phyloP scores from a whole-genome alignment of 306 rosid species.

The Casuarina glauca region DNA sequence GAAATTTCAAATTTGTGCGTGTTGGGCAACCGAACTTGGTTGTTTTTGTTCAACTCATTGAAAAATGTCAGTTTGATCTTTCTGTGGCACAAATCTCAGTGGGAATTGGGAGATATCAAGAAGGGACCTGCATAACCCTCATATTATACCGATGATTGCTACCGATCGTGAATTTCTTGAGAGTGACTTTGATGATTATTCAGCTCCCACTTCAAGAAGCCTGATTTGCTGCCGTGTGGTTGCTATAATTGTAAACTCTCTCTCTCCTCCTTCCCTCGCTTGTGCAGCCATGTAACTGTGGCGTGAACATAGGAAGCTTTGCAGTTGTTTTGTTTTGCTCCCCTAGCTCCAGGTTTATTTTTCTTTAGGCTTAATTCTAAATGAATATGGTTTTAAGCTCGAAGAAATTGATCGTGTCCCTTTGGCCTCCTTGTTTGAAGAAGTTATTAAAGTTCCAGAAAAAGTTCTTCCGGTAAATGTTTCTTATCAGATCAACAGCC shows the following conservation, averaged over 20 bases:
- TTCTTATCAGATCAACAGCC: neutral
- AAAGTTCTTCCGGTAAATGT: neutral
- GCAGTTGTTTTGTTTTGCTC: neutral
- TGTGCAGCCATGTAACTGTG: neutral
- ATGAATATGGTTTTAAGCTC: neutral
- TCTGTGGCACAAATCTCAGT: slow-evolving; percentile 36
- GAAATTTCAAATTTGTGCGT: neutral
- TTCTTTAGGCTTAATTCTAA: neutral
- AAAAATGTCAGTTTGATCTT: slow-evolving; percentile 16
- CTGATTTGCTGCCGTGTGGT: slow-evolving; percentile 61
- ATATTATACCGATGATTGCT: slow-evolving; percentile 42
- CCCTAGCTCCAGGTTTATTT: neutral
- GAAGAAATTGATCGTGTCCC: neutral
- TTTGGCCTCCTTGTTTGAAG: neutral
- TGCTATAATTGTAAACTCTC: slow-evolving; percentile 57
- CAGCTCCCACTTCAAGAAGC: slow-evolving; percentile 49
- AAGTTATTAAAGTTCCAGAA: neutral
- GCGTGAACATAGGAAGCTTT: neutral
- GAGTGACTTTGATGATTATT: slow-evolving; percentile 45
- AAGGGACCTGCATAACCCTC: slow-evolving; percentile 54
- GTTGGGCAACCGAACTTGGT: neutral
- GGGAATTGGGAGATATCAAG: slow-evolving; percentile 70
- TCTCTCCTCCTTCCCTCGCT: slow-evolving; percentile 16
- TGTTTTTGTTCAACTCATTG: neutral
- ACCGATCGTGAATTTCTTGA: slow-evolving; percentile 45